These are phyloP conservation scores for Cercospora brassicicola DNA, from an alignment of 2,329 filamentous ascomycete species.

Conservation along the genomic window DNA sequence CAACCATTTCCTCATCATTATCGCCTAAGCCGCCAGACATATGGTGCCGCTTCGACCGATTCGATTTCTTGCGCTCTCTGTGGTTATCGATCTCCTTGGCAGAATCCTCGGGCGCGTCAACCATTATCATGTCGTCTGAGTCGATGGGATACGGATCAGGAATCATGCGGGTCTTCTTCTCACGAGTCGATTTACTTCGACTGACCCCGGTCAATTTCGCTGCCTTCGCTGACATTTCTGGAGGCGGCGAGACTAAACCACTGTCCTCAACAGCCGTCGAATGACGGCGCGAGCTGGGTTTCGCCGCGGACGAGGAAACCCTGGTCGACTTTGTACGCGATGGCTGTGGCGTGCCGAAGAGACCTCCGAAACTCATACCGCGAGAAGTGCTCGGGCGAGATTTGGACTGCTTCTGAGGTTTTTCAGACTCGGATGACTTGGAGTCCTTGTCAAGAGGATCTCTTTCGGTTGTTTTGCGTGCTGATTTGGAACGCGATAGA, in stretches of 20 bases:
- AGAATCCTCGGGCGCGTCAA: slow-evolving; percentile 51
- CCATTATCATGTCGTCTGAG: slow-evolving; percentile 58
- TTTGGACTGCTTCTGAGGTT: slow-evolving; percentile 56
- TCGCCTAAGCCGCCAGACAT: slow-evolving; percentile 42
- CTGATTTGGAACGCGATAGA: slow-evolving; percentile 58
- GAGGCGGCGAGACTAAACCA: slow-evolving; percentile 70
- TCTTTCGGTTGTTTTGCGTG: slow-evolving; percentile 53
- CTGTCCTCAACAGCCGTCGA: slow-evolving; percentile 57
- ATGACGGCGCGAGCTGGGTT: slow-evolving; percentile 59
- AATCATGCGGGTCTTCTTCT: slow-evolving; percentile 53
- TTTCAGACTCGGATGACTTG: slow-evolving; percentile 73
- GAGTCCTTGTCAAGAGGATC: slow-evolving; percentile 59
- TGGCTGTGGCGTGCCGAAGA: slow-evolving; percentile 54
- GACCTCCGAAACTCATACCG: slow-evolving; percentile 62
- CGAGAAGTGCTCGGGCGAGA: slow-evolving; percentile 57
- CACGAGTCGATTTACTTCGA: slow-evolving; percentile 49
- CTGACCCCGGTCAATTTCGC: slow-evolving; percentile 70
- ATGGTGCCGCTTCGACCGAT: slow-evolving; percentile 45
- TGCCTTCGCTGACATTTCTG: slow-evolving; percentile 73
- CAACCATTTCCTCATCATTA: slow-evolving; percentile 46
- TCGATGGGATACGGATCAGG: slow-evolving; percentile 63
- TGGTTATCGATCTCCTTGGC: slow-evolving; percentile 37
- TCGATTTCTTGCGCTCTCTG: slow-evolving; percentile 38
- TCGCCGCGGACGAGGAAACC: slow-evolving; percentile 48
- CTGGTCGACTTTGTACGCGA: slow-evolving; percentile 65